Percentiles rank a stretch among this genome's conserved stretches.
phyloP scores from a whole-genome alignment of 352 stramenopile genomes.

The Thalassiosira delicatula region DNA sequence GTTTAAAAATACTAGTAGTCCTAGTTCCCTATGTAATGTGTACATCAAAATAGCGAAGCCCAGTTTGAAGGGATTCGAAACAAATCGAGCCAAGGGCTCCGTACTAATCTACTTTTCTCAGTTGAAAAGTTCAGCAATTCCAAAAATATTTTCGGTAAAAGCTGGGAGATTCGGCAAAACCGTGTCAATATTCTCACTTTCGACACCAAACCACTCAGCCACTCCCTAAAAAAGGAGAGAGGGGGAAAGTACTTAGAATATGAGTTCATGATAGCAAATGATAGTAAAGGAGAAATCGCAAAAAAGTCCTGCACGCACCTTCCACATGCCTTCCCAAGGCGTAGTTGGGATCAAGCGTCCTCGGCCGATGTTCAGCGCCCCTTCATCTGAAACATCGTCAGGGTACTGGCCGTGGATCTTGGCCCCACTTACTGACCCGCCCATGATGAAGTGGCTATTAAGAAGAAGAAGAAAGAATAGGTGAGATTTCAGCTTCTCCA shows the following conservation, averaged over 20 bases:
- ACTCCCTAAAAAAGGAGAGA: constrained; percentile 52
- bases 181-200: constrained; percentile 19
- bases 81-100: no score
- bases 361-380: constrained; percentile 67
- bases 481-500: no score
- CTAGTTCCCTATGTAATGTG: no score
- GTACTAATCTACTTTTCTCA: no score
- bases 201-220: constrained; percentile 65
- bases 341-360: constrained; percentile 80
- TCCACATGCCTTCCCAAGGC: constrained; percentile 67
- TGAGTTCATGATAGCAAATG: not conserved
- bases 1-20: no score
- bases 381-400: constrained; percentile 66
- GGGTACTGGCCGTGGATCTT: constrained; percentile 79
- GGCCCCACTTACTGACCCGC: constrained; percentile 72
- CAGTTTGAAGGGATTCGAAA: no score
- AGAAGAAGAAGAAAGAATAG: no score
- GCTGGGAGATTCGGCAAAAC: constrained; percentile 48
- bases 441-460: constrained; percentile 68
- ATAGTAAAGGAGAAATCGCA: not conserved
- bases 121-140: no score
- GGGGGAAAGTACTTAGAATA: not conserved
- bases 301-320: no score
- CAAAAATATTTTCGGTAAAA: not conserved
- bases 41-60: no score